phyloP scores from a whole-genome alignment of 257 asterid species.

The Fraxinus quadrangulata region DNA sequence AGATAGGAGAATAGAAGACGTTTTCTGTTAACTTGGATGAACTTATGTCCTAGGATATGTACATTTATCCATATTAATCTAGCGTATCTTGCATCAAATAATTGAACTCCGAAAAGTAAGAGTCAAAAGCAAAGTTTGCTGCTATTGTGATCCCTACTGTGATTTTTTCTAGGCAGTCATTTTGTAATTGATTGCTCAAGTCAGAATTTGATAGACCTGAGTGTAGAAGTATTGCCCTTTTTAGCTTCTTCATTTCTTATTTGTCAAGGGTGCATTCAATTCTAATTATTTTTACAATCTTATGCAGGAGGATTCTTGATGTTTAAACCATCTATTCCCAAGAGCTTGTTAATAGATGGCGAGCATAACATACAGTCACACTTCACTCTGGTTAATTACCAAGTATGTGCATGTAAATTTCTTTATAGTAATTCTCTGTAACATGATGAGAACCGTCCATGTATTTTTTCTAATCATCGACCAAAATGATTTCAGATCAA shows the following conservation, averaged over 20 bases:
- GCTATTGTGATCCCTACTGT: background rate
- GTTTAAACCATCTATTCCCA: slow-evolving; percentile 86
- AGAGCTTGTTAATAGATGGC: slow-evolving; percentile 87
- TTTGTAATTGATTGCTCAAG: background rate
- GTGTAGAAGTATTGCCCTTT: background rate
- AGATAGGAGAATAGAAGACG: background rate
- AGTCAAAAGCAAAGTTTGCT: background rate
- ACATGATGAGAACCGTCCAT: slow-evolving; percentile 3
- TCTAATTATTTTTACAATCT: slow-evolving; percentile 21
- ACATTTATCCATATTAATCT: too few relatives aligned
- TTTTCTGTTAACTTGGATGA: background rate
- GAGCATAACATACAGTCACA: slow-evolving; percentile 80
- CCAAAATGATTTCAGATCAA: slow-evolving; percentile 58
- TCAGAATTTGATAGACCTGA: slow-evolving; percentile 17
- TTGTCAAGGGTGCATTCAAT: background rate
- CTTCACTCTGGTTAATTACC: slow-evolving; percentile 90
- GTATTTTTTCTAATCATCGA: slow-evolving; percentile 24
- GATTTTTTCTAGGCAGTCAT: background rate
- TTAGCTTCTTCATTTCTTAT: slow-evolving; percentile 21
- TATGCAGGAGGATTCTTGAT: slow-evolving; percentile 85
- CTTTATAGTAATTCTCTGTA: slow-evolving; percentile 15
- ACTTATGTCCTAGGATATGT: too few relatives aligned
- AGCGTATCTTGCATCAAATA: background rate
- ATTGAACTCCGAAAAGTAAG: background rate
- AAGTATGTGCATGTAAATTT: slow-evolving; percentile 50